These are phyloP conservation scores for Aspergillus brasiliensis DNA, from an alignment of 2,329 filamentous ascomycete genomes.

Conservation along the genomic window DNA sequence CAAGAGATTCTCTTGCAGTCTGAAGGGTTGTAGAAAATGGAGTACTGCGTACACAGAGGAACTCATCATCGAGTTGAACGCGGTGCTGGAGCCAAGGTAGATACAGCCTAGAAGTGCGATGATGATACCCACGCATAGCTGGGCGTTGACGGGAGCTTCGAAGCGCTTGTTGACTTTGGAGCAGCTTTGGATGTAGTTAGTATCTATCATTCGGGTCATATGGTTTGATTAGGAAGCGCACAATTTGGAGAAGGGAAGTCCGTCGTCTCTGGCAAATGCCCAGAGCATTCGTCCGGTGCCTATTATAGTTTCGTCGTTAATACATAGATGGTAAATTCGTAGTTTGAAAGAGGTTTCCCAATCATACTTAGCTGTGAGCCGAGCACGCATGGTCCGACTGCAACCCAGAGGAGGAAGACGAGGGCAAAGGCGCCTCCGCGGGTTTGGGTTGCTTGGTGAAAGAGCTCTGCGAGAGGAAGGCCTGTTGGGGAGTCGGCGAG, in stretches of 20 bases:
- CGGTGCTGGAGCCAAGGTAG: constrained; percentile 67
- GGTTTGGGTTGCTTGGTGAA: constrained; percentile 58
- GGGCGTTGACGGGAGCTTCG: constrained; percentile 58
- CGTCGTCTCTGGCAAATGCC: constrained; percentile 60
- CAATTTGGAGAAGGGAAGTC: constrained; percentile 34
- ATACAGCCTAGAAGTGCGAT: constrained; percentile 63
- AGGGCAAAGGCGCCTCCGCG: constrained; percentile 55
- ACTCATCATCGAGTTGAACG: constrained; percentile 60
- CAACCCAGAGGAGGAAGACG: constrained; percentile 45
- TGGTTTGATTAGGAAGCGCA: constrained; percentile 10
- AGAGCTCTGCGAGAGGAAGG: constrained; percentile 69
- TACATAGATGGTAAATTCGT: not conserved
- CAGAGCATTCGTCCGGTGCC: constrained; percentile 58
- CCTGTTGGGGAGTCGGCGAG: constrained; percentile 42
- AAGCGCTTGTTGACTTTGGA: constrained; percentile 46
- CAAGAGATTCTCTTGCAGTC: not conserved
- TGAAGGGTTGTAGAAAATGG: not conserved
- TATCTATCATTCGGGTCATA: not conserved
- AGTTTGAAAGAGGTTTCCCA: not conserved
- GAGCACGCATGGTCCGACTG: constrained; percentile 36
- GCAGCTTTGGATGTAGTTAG: constrained; percentile 33
- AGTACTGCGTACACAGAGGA: constrained; percentile 20
- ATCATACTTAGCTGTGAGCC: constrained; percentile 35
- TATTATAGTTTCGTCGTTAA: constrained; percentile 28
- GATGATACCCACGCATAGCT: constrained; percentile 51